phyloP scores from a whole-genome alignment of 129 eudicot genomes.

The Dittrichia graveolens region DNA sequence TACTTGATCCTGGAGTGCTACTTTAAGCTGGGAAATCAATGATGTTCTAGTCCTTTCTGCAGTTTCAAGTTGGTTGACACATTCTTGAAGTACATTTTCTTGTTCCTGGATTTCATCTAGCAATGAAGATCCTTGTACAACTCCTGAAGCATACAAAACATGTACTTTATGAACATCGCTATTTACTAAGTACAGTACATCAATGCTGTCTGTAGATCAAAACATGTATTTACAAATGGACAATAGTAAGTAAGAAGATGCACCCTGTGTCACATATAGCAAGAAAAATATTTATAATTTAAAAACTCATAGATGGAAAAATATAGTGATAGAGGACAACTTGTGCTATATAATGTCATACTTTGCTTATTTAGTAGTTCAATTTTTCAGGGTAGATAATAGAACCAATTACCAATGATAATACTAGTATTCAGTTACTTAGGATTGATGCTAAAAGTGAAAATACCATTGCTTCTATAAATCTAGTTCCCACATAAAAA shows the following conservation, averaged over 20 bases:
- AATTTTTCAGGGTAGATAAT: background rate
- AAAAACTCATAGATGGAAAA: background rate
- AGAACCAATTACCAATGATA: background rate
- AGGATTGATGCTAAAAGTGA: too few species aligned
- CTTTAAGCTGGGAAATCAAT: slow-evolving; percentile 74
- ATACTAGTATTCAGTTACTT: too few species aligned
- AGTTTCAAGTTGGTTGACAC: slow-evolving; percentile 70
- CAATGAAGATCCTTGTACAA: slow-evolving; percentile 49
- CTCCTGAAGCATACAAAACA: slow-evolving; percentile 48
- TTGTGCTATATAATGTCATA: background rate
- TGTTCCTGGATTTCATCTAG: slow-evolving; percentile 75
- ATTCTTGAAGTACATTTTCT: slow-evolving; percentile 65
- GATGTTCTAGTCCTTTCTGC: slow-evolving; percentile 61
- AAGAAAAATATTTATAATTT: slow-evolving; percentile 1
- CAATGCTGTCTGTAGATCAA: background rate
- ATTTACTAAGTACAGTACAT: background rate
- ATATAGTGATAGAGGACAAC: background rate
- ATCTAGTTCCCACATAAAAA: background rate
- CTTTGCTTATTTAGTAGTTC: background rate
- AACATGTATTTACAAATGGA: background rate
- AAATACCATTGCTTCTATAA: background rate
- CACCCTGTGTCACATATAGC: slow-evolving; percentile 9
- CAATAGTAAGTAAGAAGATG: slow-evolving; percentile 1
- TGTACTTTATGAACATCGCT: background rate
- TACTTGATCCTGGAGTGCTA: slow-evolving; percentile 88